Evolutionary conservation across 495 filamentous ascomycete species (phyloP).

Genomic region (Hypoxylon rickii): DNA sequence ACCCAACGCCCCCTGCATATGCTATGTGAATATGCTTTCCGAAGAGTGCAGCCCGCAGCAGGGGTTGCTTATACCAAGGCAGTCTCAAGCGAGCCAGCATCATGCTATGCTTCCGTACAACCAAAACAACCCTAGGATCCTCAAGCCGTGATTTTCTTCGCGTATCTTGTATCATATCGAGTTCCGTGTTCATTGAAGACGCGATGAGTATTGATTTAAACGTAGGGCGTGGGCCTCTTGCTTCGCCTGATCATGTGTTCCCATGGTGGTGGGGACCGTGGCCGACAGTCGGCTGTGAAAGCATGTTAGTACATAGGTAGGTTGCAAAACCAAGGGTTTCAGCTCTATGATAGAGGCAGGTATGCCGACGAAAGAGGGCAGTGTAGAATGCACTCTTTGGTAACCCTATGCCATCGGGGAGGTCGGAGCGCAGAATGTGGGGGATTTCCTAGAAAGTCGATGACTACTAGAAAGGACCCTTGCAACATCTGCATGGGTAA

Average conservation of each 20-base stretch:
- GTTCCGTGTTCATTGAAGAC: background rate
- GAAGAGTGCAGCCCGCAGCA: background rate
- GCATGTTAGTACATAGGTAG: too few species aligned
- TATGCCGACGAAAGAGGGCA: background rate
- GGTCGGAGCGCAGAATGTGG: background rate
- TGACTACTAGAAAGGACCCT: constrained; percentile 13
- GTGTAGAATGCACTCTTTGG: too few species aligned
- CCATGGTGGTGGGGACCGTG: constrained; percentile 36
- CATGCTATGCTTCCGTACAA: background rate
- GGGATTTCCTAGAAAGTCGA: constrained; percentile 10
- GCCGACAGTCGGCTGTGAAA: constrained; percentile 41
- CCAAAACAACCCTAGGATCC: background rate
- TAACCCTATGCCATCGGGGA: too few species aligned
- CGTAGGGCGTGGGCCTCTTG: constrained; percentile 30
- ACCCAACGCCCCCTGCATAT: constrained; percentile 1
- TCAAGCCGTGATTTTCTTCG: constrained; percentile 5
- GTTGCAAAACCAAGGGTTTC: too few species aligned
- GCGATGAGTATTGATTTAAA: constrained; percentile 14
- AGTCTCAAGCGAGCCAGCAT: constrained; percentile 1
- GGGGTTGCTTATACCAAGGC: background rate
- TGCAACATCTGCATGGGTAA: constrained; percentile 16
- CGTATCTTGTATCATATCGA: background rate
- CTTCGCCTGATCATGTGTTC: constrained; percentile 39
- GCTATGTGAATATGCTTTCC: background rate
- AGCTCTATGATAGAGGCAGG: too few species aligned